Base-by-base conservation (phyloP, 2,329 filamentous ascomycete genomes). In the Pseudogymnoascus sp. region DNA sequence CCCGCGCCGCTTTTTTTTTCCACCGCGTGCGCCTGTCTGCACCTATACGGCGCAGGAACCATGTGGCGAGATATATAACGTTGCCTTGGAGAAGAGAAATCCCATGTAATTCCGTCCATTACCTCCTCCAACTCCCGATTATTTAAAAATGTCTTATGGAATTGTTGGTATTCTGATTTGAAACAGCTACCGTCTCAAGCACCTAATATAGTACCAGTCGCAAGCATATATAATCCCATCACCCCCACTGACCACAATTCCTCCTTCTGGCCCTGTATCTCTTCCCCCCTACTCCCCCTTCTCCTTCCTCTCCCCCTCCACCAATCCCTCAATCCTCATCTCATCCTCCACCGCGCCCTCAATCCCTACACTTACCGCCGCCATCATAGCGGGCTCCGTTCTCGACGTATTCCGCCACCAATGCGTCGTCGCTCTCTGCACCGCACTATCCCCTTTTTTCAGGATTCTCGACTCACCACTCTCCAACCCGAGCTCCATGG, bases 401-500 rank as follows among this genome's bases (percentile, higher is more conserved):
- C 63, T 66, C 0, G 72, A 72, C 14, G 73, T 69, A 63, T 80
- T 80, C 11, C 71, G 67, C 76, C 78, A 81, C 7, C 69, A 67
- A 65, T 81, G 78, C 63, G 75, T 78, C 6, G 72, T 74, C 0
- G 77, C 78, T 49, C 75, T 69, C 65, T 78, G 76, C 0, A 78
- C 70, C 16, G 77, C 69, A 12, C 75, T 66, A 58, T 79, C 76
- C 21, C 76, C 77, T 3, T 69, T 67, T 35, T 64, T 64, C 8
- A 78, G 59, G 2, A 69, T 71, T 64, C 69, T 75, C 67, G 74
- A 74, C 61, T 75, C 74, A 11, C 76, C 76, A 4, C 71, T 69
- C 60, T 78, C 77, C 0, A 79, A 70, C 6, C 61, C 67, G 2
- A 77, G 65, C 3, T 74, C 74, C 11, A 78, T 74, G 63, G 74